Conservation (phyloP, 768 basidiomycete genomes). For the Lentinula raphanica region DNA sequence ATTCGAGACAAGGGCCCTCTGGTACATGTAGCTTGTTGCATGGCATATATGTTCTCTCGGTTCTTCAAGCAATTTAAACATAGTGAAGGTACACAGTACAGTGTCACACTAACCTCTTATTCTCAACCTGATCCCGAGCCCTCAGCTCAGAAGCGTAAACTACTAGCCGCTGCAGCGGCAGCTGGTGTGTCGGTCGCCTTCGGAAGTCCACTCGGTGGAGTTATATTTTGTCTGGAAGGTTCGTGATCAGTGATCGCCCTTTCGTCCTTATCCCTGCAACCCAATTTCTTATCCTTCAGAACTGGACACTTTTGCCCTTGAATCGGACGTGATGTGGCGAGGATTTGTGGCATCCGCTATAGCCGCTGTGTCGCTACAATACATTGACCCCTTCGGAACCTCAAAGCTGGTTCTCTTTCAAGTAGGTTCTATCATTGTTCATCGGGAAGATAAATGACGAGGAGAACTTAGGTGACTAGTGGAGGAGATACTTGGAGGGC, state of each 20-base stretch:
- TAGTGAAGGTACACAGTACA: slow-evolving; percentile 59
- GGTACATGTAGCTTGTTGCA: slow-evolving; percentile 80
- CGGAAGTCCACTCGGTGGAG: slow-evolving; percentile 82
- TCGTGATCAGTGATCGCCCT: background rate
- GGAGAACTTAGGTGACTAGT: slow-evolving; percentile 42
- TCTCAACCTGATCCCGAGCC: background rate
- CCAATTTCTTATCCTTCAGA: slow-evolving; percentile 29
- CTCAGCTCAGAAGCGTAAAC: slow-evolving; percentile 71
- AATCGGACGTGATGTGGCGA: slow-evolving; percentile 76
- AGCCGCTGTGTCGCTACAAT: slow-evolving; percentile 79
- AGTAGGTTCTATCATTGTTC: slow-evolving; percentile 26
- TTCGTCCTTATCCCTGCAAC: background rate
- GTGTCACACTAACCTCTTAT: background rate
- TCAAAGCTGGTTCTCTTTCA: slow-evolving; percentile 80
- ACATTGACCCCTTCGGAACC: slow-evolving; percentile 82
- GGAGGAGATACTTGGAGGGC: slow-evolving; percentile 60
- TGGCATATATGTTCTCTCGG: slow-evolving; percentile 65
- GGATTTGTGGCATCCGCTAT: slow-evolving; percentile 89
- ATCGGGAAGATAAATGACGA: background rate
- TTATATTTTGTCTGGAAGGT: slow-evolving; percentile 80
- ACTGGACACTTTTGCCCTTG: slow-evolving; percentile 62
- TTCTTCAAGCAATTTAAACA: slow-evolving; percentile 66
- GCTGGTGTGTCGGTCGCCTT: slow-evolving; percentile 88
- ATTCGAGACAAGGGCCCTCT: slow-evolving; percentile 56
- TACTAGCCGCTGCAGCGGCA: slow-evolving; percentile 78